Evolutionary conservation across 2,329 filamentous ascomycete genomes (phyloP).

Genomic region (Ophiocordyceps camponoti-rufipedis): DNA sequence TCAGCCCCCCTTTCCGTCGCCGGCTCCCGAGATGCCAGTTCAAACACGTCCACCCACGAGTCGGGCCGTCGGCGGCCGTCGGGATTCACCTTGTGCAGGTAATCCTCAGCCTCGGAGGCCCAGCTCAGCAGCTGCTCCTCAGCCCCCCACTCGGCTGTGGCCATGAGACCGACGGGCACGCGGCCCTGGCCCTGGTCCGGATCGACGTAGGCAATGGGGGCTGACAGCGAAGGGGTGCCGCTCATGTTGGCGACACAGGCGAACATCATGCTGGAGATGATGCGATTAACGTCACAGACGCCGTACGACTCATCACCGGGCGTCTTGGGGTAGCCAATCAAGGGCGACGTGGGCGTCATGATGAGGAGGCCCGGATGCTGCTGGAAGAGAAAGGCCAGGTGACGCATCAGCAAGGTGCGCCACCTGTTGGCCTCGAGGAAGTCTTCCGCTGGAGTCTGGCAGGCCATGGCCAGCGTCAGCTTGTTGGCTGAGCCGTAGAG

Average conservation of each 20-base stretch:
- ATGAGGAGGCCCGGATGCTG: constrained; percentile 59
- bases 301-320: constrained; percentile 48
- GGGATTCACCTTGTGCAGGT: constrained; percentile 27
- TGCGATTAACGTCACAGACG: constrained; percentile 53
- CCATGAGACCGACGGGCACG: constrained; percentile 43
- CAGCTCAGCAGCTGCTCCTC: constrained; percentile 46
- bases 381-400: constrained; percentile 53
- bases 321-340: constrained; percentile 52
- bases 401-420: constrained; percentile 59
- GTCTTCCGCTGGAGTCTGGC: constrained; percentile 48
- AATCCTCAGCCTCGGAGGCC: constrained; percentile 37
- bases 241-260: constrained; percentile 71
- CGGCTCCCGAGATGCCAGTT: constrained; percentile 5
- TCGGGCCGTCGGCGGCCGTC: constrained; percentile 30
- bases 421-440: constrained; percentile 56
- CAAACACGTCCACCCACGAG: constrained; percentile 41
- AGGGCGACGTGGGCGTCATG: constrained; percentile 59
- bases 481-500: constrained; percentile 49
- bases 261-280: constrained; percentile 68
- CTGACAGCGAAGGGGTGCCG: constrained; percentile 57
- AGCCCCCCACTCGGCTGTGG: constrained; percentile 46
- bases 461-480: constrained; percentile 46
- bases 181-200: constrained; percentile 36
- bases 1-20: neutral
- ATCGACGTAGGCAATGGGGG: constrained; percentile 56